phyloP scores from a whole-genome alignment of 1,139 yeast genomes.

The Petasospora fabianii region DNA sequence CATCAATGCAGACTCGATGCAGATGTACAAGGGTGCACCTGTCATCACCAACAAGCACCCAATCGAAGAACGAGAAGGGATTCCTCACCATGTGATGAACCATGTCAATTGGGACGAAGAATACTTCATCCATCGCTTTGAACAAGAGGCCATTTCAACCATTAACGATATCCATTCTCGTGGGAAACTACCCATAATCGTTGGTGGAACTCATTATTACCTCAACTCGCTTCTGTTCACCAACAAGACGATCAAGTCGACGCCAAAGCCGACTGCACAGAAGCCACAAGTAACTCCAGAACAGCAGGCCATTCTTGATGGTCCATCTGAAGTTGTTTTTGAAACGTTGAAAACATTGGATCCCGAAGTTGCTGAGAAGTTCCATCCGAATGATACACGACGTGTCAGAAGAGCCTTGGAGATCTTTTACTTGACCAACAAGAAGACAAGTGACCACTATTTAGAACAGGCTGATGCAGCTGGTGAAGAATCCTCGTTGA shows the following conservation, averaged over 20 bases:
- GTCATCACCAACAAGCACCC: constrained; percentile 94
- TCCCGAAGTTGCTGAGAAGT: constrained; percentile 71
- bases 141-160: constrained; percentile 55
- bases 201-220: constrained; percentile 97
- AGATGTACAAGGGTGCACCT: constrained; percentile 71
- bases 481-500: constrained; percentile 44
- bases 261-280: constrained; percentile 1
- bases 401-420: constrained; percentile 79
- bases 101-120: constrained; percentile 79
- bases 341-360: constrained; percentile 50
- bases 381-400: constrained; percentile 88
- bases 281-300: constrained; percentile 34
- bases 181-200: constrained; percentile 79
- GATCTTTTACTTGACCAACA: constrained; percentile 64
- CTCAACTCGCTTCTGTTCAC: constrained; percentile 71
- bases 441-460: constrained; percentile 68
- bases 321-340: constrained; percentile 51
- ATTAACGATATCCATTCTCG: constrained; percentile 61
- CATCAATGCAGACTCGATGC: constrained; percentile 97
- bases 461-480: constrained; percentile 51
- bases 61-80: constrained; percentile 61
- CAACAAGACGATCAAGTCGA: constrained; percentile 46
- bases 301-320: constrained; percentile 46
- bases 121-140: constrained; percentile 79
- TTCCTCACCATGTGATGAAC: constrained; percentile 84